These are phyloP conservation scores for Daedaleopsis nitida DNA, from an alignment of 768 basidiomycete species.

Conservation along the genomic window DNA sequence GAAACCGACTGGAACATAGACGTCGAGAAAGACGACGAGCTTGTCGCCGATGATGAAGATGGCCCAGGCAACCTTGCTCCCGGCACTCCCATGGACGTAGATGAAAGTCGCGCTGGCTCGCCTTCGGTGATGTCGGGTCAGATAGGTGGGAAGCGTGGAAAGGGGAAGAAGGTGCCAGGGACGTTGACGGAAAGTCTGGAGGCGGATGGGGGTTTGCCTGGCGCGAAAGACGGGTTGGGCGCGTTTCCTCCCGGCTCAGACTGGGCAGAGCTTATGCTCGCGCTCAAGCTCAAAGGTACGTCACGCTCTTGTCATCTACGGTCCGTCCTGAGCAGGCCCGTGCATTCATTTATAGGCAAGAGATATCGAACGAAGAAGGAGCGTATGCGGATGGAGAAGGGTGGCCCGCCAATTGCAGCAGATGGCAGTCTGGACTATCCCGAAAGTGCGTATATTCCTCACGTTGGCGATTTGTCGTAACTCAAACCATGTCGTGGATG, in stretches of 20 bases:
- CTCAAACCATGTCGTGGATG: neutral
- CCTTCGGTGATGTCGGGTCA: constrained; percentile 27
- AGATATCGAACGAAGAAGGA: constrained; percentile 83
- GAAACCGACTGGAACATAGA: constrained; percentile 87
- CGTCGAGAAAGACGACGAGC: constrained; percentile 50
- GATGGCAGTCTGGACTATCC: constrained; percentile 82
- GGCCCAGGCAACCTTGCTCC: constrained; percentile 24
- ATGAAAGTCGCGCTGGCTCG: constrained; percentile 39
- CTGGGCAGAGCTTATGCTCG: constrained; percentile 72
- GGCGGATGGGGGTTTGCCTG: constrained; percentile 71
- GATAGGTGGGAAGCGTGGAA: constrained; percentile 11
- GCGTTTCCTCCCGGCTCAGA: constrained; percentile 71
- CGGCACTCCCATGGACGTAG: constrained; percentile 38
- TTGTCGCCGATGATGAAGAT: constrained; percentile 46
- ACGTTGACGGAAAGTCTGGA: constrained; percentile 54
- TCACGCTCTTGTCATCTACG: neutral
- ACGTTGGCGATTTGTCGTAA: neutral
- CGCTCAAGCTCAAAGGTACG: constrained; percentile 73
- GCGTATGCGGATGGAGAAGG: constrained; percentile 71
- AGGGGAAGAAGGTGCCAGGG: constrained; percentile 46
- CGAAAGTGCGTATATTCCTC: constrained; percentile 50
- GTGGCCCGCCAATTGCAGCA: constrained; percentile 66
- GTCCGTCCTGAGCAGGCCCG: neutral
- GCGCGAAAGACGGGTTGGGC: constrained; percentile 74
- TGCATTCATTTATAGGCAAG: constrained; percentile 54